Evolutionary conservation across 176 grass and related monocot species (phyloP), one percentile per base, ranked within the genome.

Genomic region (Thalia dealbata): DNA sequence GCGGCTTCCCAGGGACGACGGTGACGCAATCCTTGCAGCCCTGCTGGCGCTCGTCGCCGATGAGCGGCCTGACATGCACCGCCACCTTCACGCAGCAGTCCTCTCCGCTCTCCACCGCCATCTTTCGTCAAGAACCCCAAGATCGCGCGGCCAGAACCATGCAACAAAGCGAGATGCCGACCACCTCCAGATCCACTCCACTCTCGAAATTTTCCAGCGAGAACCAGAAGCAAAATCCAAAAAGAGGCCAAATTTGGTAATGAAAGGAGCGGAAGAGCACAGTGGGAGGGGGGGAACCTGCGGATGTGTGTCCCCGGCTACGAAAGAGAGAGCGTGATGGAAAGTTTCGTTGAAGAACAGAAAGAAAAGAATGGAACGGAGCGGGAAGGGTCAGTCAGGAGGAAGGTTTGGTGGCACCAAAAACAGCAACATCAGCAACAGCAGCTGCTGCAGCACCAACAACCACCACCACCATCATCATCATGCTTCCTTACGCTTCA

Each of bases 51-150:
- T 99, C 95, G 84, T 99, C 95, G 72, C 87, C 89, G 86, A 99
- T 89, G 80, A 99, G 87, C 61, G 95, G 95, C 64, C 95, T 81
- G 58, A 85, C 86, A 41, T 99, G 95, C 74, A 99, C 90, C 46
- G 95, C 95, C 42, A 99, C 95, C 76, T 91, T 93, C 56, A 99
- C 95, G 74, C 90, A 83, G 82, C 95, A 99, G 88, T 95, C 90
- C 79, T 99, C 95, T 64, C 90, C 83, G 76, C 88, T 81, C 79
- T 99, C 95, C 95, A 95, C 88, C 25, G 95, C 91, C 95, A 95
- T 99, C 63, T 81, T 84, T 52, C 0, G 76, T 52, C 26, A 21
- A 52, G 48, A 54, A 29, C 70, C n/a, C 50, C 28, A 51, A 48
- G 15, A 68, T 44, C 65, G 16, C 35, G 65, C 26, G 14, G 13